phyloP scores from a whole-genome alignment of 116 monocot genomes.

The Zostera marina region DNA sequence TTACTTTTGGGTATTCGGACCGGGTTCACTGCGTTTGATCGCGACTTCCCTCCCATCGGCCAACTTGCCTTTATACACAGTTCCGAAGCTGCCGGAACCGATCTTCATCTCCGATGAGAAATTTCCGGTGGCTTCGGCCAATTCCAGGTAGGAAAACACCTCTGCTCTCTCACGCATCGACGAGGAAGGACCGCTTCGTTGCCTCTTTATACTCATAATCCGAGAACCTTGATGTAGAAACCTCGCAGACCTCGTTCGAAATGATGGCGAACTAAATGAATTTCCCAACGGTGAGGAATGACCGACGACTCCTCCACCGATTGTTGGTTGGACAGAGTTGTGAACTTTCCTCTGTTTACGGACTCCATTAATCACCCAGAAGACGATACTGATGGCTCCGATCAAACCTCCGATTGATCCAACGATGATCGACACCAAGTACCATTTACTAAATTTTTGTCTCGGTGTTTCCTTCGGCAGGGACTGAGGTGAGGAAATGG shows the following conservation, averaged over 20 bases:
- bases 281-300: background rate
- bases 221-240: slow-evolving; percentile 45
- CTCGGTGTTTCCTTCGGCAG: slow-evolving; percentile 2
- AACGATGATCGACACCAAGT: slow-evolving; percentile 30
- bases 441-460: slow-evolving; percentile 12
- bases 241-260: slow-evolving; percentile 15
- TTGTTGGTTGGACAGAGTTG: slow-evolving; percentile 70
- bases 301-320: background rate
- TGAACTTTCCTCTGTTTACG: slow-evolving; percentile 41
- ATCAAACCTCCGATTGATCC: slow-evolving; percentile 43
- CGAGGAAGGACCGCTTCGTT: slow-evolving; percentile 68
- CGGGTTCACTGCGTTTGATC: slow-evolving; percentile 38
- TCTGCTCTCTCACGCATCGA: slow-evolving; percentile 30
- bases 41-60: slow-evolving; percentile 55
- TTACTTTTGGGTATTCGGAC: slow-evolving; percentile 9
- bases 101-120: slow-evolving; percentile 37
- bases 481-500: slow-evolving; percentile 2
- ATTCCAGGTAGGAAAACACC: slow-evolving; percentile 34
- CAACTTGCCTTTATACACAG: slow-evolving; percentile 48
- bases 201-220: slow-evolving; percentile 30
- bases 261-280: background rate
- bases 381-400: slow-evolving; percentile 37
- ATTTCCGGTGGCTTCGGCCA: slow-evolving; percentile 33
- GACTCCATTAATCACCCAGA: slow-evolving; percentile 26
- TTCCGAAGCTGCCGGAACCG: slow-evolving; percentile 61